Evolutionary conservation across 225 moss, liverwort and hornwort species (phyloP).

Genomic region (Sphagnum tenellum): DNA sequence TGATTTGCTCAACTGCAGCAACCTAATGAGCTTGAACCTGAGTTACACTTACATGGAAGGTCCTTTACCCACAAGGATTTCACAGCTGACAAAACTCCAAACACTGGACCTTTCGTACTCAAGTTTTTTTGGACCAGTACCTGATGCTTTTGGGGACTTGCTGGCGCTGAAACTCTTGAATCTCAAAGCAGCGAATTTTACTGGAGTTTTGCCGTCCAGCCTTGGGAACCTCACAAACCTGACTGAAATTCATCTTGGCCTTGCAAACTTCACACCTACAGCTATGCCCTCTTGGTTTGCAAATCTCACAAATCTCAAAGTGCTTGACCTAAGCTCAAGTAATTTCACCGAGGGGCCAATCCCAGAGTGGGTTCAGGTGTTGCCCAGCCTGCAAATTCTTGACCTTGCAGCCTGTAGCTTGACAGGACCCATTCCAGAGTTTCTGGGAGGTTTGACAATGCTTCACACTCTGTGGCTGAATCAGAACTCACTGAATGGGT

Average conservation of each 20-base stretch:
- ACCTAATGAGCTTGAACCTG: slow-evolving; percentile 11
- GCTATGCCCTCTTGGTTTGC: slow-evolving; percentile 51
- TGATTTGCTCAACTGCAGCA: slow-evolving; percentile 18
- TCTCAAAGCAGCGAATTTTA: slow-evolving; percentile 6
- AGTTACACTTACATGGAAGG: slow-evolving; percentile 13
- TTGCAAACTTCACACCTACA: slow-evolving; percentile 33
- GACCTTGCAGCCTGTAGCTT: slow-evolving; percentile 9
- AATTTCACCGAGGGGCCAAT: slow-evolving; percentile 2
- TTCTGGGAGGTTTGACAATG: slow-evolving; percentile 9
- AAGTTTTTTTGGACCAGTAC: slow-evolving; percentile 11
- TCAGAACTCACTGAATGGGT: slow-evolving; percentile 8
- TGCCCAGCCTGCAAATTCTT: slow-evolving; percentile 6
- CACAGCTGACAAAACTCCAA: slow-evolving; percentile 5
- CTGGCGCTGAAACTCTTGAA: slow-evolving; percentile 1
- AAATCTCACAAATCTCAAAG: slow-evolving; percentile 16
- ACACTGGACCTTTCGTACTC: slow-evolving; percentile 9
- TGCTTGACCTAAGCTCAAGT: slow-evolving; percentile 1
- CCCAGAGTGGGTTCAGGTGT: slow-evolving; percentile 3
- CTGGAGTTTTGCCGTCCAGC: slow-evolving; percentile 12
- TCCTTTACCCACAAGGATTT: slow-evolving; percentile 9
- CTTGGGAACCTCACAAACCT: slow-evolving; percentile 25
- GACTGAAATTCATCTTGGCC: slow-evolving; percentile 29
- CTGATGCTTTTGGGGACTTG: slow-evolving; percentile 10
- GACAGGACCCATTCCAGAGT: slow-evolving; percentile 9
- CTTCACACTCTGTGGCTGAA: slow-evolving; percentile 11